Conservation (phyloP, 2,329 filamentous ascomycete species). For the Fusarium piperis region DNA sequence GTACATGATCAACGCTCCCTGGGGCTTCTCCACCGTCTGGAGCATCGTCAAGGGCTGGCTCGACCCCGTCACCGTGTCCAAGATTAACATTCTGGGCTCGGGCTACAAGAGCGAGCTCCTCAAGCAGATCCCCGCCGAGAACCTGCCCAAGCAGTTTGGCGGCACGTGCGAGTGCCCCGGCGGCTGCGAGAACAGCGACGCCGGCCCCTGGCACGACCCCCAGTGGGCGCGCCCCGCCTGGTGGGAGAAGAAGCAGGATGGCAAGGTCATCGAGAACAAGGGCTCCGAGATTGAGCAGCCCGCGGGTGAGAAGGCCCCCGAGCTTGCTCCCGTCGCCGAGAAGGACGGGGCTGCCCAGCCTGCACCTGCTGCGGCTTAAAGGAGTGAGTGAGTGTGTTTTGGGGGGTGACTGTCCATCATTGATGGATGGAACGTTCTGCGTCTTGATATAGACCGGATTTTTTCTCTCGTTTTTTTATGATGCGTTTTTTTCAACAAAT, state of each 20-base stretch:
- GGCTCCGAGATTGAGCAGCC: constrained; percentile 50
- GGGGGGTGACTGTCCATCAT: constrained; percentile 5
- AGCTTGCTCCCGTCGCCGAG: constrained; percentile 45
- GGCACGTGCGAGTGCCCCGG: constrained; percentile 83
- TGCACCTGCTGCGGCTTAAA: constrained; percentile 50
- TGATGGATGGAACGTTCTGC: constrained; percentile 29
- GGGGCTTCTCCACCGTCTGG: constrained; percentile 92
- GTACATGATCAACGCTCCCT: constrained; percentile 97
- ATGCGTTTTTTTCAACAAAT: constrained; percentile 21
- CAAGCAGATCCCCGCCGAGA: constrained; percentile 86
- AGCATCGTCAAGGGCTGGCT: constrained; percentile 90
- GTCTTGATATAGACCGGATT: constrained; percentile 37
- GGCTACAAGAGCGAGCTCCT: constrained; percentile 87
- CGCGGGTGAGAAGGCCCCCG: constrained; percentile 42
- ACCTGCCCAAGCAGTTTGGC: constrained; percentile 87
- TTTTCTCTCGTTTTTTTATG: constrained; percentile 32
- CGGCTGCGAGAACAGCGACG: constrained; percentile 87
- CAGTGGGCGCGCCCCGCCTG: constrained; percentile 73
- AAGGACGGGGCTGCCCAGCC: constrained; percentile 49
- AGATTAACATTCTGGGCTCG: constrained; percentile 90
- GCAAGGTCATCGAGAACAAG: constrained; percentile 53
- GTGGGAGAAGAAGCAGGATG: constrained; percentile 64
- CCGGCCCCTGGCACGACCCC: constrained; percentile 85
- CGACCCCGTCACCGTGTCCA: constrained; percentile 94
- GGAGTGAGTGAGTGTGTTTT: constrained; percentile 2